Conservation (phyloP, 306 rosid species). For the Cicer yamashitae region DNA sequence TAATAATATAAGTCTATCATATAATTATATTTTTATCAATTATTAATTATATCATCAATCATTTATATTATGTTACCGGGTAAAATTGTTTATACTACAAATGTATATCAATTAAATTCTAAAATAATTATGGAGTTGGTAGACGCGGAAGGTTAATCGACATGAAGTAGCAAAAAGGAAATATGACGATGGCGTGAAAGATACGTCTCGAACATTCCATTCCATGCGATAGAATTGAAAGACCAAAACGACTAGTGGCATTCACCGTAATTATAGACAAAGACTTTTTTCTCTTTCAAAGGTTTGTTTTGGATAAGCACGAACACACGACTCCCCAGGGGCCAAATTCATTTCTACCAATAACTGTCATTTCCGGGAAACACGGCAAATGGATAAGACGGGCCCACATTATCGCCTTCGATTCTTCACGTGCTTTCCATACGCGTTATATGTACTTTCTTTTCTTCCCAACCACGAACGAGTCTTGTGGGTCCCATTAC, state of each 20-base stretch:
- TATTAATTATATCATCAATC: too few relatives aligned
- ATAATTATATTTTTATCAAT: too few relatives aligned
- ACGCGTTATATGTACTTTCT: constrained; percentile 8
- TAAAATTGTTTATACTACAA: too few relatives aligned
- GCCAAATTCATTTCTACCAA: neutral
- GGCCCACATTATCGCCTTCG: constrained; percentile 37
- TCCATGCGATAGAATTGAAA: neutral
- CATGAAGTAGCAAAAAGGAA: neutral
- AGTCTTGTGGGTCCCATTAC: neutral
- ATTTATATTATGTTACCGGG: too few relatives aligned
- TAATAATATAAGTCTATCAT: too few relatives aligned
- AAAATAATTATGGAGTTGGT: too few relatives aligned
- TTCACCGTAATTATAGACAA: neutral
- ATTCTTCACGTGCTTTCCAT: constrained; percentile 46
- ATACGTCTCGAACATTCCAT: constrained; percentile 50
- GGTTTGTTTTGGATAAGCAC: constrained; percentile 47
- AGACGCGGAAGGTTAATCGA: neutral
- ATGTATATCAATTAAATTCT: too few relatives aligned
- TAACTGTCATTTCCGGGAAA: constrained; percentile 42
- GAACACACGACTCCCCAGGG: neutral
- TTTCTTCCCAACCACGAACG: neutral
- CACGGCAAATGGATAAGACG: constrained; percentile 48
- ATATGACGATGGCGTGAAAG: constrained; percentile 36
- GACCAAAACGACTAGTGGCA: constrained; percentile 1
- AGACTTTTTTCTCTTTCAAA: neutral